Base-by-base conservation (phyloP, 352 stramenopile genomes). In the Pythium folliculosum region DNA sequence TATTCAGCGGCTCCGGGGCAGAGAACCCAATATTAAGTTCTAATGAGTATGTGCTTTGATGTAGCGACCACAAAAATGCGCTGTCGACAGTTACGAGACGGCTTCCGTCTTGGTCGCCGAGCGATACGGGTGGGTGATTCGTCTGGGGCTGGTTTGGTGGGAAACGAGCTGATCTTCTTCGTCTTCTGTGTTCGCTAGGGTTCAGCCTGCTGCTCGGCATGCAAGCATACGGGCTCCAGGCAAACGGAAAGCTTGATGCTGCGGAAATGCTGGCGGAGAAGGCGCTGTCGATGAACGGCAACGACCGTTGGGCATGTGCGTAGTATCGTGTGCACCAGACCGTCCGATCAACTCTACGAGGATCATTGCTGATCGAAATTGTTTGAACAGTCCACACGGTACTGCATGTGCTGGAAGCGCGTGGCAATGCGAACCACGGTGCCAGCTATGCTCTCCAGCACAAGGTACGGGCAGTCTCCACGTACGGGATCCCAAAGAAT, bases 241-340 rank as follows among this genome's bases (percentile, higher is more conserved):
- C 77, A 49, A 71, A 72, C 30, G 88, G 88, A 13, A 76, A 78
- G 23, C 67, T 94, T 19, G 88, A 92, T 63, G 84, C 80, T 12
- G 84, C 88, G 0, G 80, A 93, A 38, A 65, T 69, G 37, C 30
- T 96, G 21, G 86, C 84, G 5, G 84, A 96, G 66, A 91, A 92
- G 55, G 75, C 88, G n/a, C 58, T 94, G 17, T 91, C 86, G 9
- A 88, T 94, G 84, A 92, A 94, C 50, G 80, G 82, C 54, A 91
- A 94, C 38, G 88, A 96, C 61, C 82, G 82, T 2, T 92, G 82
- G 84, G 88, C 88, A 13, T 94, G 88, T 95, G 79, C 48, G 86
- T 86, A 14, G 17, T 14, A 22, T 3, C n/a, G 10, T 8, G 6
- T 30, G 14, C 21, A 16, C 5, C 30, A 17, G 43, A 6, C 50